A percentile compares a stretch with the other conserved stretches of the same genome.
phyloP scores from a whole-genome alignment of 2,329 filamentous ascomycete species.

The Neopestalotiopsis sp. region DNA sequence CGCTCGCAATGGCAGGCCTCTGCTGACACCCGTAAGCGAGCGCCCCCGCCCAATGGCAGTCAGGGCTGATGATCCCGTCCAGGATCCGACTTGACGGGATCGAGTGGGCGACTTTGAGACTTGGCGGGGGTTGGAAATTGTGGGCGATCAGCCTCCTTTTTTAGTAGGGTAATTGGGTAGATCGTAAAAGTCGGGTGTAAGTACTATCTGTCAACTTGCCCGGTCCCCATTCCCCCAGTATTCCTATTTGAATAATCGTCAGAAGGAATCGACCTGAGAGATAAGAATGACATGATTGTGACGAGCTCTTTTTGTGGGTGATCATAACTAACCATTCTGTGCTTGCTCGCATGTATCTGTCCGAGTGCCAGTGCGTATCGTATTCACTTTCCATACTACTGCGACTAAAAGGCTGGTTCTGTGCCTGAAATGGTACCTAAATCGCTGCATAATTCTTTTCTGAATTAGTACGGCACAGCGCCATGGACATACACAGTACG shows the following conservation, averaged over 20 bases:
- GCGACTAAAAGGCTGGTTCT: too few species aligned
- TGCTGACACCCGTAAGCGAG: conserved; percentile 16
- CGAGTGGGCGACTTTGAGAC: neutral
- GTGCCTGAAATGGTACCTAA: too few species aligned
- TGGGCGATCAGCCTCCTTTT: neutral
- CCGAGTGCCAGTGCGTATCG: too few species aligned
- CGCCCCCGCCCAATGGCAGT: conserved; percentile 4
- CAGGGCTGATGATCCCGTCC: neutral
- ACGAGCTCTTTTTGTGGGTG: neutral
- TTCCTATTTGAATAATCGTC: too few species aligned
- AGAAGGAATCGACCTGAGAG: neutral
- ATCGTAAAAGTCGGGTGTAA: neutral
- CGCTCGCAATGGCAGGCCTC: conserved; percentile 8
- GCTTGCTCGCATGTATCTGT: too few species aligned
- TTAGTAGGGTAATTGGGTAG: too few species aligned
- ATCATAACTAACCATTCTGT: neutral
- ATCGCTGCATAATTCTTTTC: too few species aligned
- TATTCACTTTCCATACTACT: too few species aligned
- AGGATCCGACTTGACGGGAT: conserved; percentile 8
- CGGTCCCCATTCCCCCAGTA: neutral
- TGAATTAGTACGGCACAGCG: too few species aligned
- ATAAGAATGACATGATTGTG: conserved; percentile 5
- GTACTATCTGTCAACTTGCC: neutral
- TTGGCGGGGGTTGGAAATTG: conserved; percentile 7
- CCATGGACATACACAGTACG: neutral